These are phyloP conservation scores for Ascodesmis nigricans DNA, from an alignment of 495 filamentous ascomycete genomes.

Conservation along the genomic window DNA sequence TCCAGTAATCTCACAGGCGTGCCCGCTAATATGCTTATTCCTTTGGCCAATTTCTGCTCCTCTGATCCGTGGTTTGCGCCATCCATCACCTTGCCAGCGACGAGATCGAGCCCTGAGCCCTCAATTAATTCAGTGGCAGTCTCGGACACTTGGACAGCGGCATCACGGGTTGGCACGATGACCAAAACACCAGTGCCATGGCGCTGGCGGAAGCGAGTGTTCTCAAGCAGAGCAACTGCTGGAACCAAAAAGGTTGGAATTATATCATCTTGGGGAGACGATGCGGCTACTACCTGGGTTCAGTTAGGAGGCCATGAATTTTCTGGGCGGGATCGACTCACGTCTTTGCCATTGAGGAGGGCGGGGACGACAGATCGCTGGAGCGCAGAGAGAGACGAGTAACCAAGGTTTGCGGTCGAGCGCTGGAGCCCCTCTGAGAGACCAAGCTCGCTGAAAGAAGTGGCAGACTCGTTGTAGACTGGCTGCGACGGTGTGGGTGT, in stretches of 20 bases:
- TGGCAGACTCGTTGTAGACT: too few species aligned
- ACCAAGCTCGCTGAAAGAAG: conserved; percentile 7
- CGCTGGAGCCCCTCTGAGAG: conserved; percentile 11
- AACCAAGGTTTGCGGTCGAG: conserved; percentile 10
- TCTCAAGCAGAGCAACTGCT: conserved; percentile 14
- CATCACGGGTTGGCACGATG: conserved; percentile 14
- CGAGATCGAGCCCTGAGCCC: conserved; percentile 10
- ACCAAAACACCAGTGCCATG: conserved; percentile 57
- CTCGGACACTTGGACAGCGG: conserved; percentile 12
- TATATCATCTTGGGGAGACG: conserved; percentile 8
- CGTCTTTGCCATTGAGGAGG: conserved; percentile 14
- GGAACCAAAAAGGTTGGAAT: conserved; percentile 13
- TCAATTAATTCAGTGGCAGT: conserved; percentile 16
- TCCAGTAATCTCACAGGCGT: conserved; percentile 15
- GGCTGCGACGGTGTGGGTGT: too few species aligned
- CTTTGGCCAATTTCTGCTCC: conserved; percentile 15
- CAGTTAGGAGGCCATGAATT: too few species aligned
- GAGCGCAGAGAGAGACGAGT: conserved; percentile 10
- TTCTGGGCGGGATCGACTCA: too few species aligned
- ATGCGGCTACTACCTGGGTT: too few species aligned
- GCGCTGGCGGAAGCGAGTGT: conserved; percentile 18
- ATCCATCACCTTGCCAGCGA: conserved; percentile 14
- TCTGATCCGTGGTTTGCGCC: conserved; percentile 16
- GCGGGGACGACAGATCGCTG: conserved; percentile 12
- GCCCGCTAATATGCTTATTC: conserved; percentile 18